phyloP scores from a whole-genome alignment of 139 green algal genomes.

The Closterium sp. region DNA sequence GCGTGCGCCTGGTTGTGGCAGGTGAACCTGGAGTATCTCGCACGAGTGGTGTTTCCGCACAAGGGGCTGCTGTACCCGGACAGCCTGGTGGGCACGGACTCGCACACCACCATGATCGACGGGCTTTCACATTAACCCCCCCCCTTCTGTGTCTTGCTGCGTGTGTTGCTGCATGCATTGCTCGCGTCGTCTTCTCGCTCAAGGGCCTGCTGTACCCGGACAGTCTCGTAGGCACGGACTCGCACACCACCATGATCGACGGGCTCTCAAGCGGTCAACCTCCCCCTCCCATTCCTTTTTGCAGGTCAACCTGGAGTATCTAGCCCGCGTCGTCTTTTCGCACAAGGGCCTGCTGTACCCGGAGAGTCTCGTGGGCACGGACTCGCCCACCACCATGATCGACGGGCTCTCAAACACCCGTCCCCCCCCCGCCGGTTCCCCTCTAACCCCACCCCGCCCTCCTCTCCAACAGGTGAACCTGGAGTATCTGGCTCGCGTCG shows the following conservation, averaged over 20 bases:
- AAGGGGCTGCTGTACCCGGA: conserved; percentile 52
- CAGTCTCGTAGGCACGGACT: conserved; percentile 53
- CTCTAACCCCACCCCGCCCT: too few species aligned
- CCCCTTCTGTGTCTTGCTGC: neutral
- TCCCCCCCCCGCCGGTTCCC: neutral
- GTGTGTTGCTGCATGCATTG: neutral
- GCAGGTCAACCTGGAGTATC: conserved; percentile 62
- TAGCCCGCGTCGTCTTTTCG: conserved; percentile 54
- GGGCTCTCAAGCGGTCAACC: neutral
- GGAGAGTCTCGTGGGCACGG: conserved; percentile 53
- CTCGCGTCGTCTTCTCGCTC: conserved; percentile 49
- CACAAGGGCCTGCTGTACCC: conserved; percentile 52
- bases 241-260: too few species aligned
- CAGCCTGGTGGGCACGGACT: conserved; percentile 55
- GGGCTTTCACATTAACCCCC: neutral
- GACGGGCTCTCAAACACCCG: neutral
- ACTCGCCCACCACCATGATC: too few species aligned
- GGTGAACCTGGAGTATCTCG: conserved; percentile 62
- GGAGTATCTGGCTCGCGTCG: conserved; percentile 56
- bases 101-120: conserved; percentile 61
- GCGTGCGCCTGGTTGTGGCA: neutral
- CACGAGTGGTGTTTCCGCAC: conserved; percentile 49
- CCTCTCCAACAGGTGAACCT: conserved; percentile 63
- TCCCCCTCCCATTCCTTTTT: neutral
- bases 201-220: conserved; percentile 54